Base-by-base conservation (phyloP, 345 rosid species). In the Gossypium longicalyx region DNA sequence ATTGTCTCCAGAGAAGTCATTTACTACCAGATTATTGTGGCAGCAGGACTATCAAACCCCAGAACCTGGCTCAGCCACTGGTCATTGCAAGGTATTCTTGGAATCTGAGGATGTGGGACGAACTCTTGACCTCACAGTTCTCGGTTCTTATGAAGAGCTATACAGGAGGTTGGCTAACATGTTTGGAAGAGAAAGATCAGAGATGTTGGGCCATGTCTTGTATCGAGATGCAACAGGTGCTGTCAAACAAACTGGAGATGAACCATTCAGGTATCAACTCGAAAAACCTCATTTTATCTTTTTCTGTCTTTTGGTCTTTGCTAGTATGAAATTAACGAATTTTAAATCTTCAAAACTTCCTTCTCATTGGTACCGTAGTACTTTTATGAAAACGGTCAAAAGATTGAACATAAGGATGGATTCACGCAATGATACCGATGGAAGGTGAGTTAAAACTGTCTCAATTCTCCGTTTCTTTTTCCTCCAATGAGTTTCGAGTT, bases 51-150 rank as follows among this genome's bases (percentile, higher is more conserved):
- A 76, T 22, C 82, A 66, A 29, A 52, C 63, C 20, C 41, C 80
- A 70, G 89, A 85, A 71, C 73, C 71, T 22, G 77, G 73, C 66
- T 79, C 81, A 12, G 90, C 86, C 63, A 86, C 90, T 0, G 97
- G 93, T 82, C 97, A 87, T 75, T 90, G 98, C 84, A 94, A 92
- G 82, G 97, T 92, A 17, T 94, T 92, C 84, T 82, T 92, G 89
- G 97, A 92, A 76, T 88, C 97, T 0, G 97, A 91, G 71, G 97
- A 90, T 77, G 88, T 91, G 41, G 97, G 97, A 56, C 83, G 91
- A 58, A 90, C 97, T n/a, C 89, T 92, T 3, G 91, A 94, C 80
- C 95, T 94, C 29, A 84, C 92, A 2, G 88, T 74, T 79, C 81
- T 92, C 5, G 84, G 86, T 48, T 89, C 98, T 25, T 94, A 90